Conservation (phyloP, 2,329 filamentous ascomycete genomes). For the Penicillium sp. region DNA sequence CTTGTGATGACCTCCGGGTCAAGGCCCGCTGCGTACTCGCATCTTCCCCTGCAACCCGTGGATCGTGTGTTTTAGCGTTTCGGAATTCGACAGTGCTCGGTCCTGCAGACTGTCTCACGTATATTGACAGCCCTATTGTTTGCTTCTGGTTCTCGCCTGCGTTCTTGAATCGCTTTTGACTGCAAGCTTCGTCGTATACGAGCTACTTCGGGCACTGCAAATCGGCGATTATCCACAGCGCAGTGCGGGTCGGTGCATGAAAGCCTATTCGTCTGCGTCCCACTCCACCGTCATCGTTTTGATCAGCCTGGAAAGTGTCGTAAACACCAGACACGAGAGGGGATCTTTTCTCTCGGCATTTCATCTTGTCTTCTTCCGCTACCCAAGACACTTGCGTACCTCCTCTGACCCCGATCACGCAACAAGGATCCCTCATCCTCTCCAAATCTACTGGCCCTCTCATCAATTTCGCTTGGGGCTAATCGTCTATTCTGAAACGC, state of each 20-base stretch:
- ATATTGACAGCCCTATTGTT: neutral
- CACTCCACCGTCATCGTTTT: conserved; percentile 24
- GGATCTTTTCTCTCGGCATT: conserved; percentile 8
- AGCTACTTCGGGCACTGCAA: neutral
- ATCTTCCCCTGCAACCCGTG: conserved; percentile 11
- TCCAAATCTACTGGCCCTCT: conserved; percentile 3
- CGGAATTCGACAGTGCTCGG: neutral
- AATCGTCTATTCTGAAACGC: conserved; percentile 26
- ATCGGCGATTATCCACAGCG: conserved; percentile 8
- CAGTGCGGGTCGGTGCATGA: conserved; percentile 24
- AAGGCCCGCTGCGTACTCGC: neutral
- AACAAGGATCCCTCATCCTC: conserved; percentile 11
- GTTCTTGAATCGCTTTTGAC: neutral
- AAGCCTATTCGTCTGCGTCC: conserved; percentile 25
- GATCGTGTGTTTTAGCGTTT: conserved; percentile 8
- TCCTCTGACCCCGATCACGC: conserved; percentile 8
- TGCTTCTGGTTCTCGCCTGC: neutral
- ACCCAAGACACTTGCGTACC: neutral
- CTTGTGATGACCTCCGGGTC: neutral
- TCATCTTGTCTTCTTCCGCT: conserved; percentile 12
- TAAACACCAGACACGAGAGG: conserved; percentile 30
- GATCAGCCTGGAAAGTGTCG: conserved; percentile 25
- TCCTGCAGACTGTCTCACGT: neutral
- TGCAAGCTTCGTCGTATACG: neutral
- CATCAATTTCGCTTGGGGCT: conserved; percentile 14